Percentiles rank a stretch among this genome's conserved stretches.
Evolutionary conservation across 352 stramenopile genomes (phyloP).

Genomic region (Pilasporangium apinafurcum): DNA sequence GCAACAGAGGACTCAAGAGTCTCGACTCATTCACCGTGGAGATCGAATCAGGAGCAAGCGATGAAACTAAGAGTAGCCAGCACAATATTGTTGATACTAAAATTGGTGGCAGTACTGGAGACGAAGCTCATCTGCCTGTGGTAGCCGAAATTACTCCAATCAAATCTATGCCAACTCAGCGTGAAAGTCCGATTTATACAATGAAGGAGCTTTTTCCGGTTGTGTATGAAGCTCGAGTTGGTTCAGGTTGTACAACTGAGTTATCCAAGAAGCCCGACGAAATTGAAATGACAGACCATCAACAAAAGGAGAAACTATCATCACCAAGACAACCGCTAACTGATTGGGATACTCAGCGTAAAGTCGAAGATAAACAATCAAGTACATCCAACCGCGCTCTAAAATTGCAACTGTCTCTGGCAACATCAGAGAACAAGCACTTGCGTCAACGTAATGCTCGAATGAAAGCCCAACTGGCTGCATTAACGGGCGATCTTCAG

Average conservation of each 20-base stretch:
- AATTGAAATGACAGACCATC: no score
- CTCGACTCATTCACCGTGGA: no score
- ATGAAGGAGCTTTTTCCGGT: conserved; percentile 1
- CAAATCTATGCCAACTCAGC: no score
- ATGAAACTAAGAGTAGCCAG: no score
- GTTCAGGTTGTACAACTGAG: background rate
- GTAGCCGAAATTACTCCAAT: no score
- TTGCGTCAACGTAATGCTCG: conserved; percentile 30
- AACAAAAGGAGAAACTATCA: no score
- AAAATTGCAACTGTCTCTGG: background rate
- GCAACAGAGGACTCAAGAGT: no score
- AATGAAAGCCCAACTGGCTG: conserved; percentile 25
- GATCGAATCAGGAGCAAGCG: no score
- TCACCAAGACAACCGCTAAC: background rate
- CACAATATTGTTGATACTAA: no score
- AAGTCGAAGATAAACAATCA: background rate
- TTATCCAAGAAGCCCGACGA: no score
- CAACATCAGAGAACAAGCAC: conserved; percentile 24
- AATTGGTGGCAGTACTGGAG: no score
- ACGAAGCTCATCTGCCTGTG: no score
- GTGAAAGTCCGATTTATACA: background rate
- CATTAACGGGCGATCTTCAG: conserved; percentile 22
- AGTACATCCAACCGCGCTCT: background rate
- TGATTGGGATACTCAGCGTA: background rate
- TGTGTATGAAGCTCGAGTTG: background rate